Evolutionary conservation across 768 basidiomycete species (phyloP).

Genomic region (Lenzites betulinus): DNA sequence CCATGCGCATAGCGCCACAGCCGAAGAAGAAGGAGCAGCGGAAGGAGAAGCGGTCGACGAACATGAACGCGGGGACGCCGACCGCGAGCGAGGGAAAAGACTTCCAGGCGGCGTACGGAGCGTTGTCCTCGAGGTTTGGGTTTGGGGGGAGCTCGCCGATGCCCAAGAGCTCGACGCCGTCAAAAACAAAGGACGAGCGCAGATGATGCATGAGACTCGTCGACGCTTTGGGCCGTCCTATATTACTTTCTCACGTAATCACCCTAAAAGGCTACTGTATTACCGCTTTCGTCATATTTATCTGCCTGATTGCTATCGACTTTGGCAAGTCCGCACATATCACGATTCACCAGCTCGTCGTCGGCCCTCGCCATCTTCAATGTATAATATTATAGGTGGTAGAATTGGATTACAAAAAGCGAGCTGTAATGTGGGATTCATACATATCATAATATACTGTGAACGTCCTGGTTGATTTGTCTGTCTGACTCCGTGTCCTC

Average conservation of each 20-base stretch:
- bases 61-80: not conserved
- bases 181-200: not conserved
- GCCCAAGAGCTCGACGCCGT: not conserved
- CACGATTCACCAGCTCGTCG: too few relatives aligned
- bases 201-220: not conserved
- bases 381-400: too few relatives aligned
- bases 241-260: not conserved
- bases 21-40: slow-evolving; percentile 6
- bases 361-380: too few relatives aligned
- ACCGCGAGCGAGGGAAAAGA: not conserved
- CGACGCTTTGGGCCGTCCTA: not conserved
- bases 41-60: not conserved
- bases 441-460: too few relatives aligned
- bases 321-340: too few relatives aligned
- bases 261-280: not conserved
- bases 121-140: slow-evolving; percentile 9
- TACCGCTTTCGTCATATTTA: not conserved
- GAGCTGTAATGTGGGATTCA: too few relatives aligned
- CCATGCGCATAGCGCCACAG: not conserved
- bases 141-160: slow-evolving; percentile 8
- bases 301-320: too few relatives aligned
- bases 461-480: too few relatives aligned
- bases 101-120: slow-evolving; percentile 6
- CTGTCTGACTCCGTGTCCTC: too few relatives aligned
- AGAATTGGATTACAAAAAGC: too few relatives aligned